Evolutionary conservation across 2,329 filamentous ascomycete species (phyloP).

Genomic region (Malbranchea zuffiana): DNA sequence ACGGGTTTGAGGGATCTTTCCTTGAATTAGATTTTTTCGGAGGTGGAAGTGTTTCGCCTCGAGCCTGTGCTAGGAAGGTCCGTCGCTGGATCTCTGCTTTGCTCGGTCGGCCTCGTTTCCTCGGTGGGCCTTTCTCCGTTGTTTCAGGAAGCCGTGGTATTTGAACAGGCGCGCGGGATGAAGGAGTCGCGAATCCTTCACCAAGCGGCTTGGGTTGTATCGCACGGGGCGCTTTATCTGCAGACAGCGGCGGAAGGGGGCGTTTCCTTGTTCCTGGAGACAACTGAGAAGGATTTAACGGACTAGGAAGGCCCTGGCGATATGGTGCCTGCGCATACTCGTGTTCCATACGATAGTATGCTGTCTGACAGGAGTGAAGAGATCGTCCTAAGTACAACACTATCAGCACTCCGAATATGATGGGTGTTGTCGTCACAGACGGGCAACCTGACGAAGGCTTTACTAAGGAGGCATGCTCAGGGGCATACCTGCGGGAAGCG

Average conservation of each 20-base stretch:
- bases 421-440: no score
- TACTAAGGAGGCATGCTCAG: no score
- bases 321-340: constrained; percentile 17
- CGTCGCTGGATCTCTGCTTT: constrained; percentile 33
- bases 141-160: constrained; percentile 27
- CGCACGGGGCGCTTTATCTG: constrained; percentile 25
- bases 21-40: constrained; percentile 13
- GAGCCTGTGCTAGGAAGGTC: constrained; percentile 28
- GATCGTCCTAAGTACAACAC: constrained; percentile 31
- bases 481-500: constrained; percentile 32
- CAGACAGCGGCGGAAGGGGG: constrained; percentile 21
- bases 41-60: constrained; percentile 31
- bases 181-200: constrained; percentile 24
- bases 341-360: constrained; percentile 27
- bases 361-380: constrained; percentile 29
- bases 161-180: constrained; percentile 25
- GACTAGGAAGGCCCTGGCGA: constrained; percentile 16
- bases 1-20: constrained; percentile 1
- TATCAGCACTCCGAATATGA: no score
- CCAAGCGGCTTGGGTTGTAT: constrained; percentile 32
- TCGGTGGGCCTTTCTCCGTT: constrained; percentile 24
- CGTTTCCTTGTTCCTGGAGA: constrained; percentile 18
- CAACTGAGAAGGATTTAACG: constrained; percentile 10
- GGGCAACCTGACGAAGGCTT: no score
- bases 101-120: constrained; percentile 35